Base-by-base conservation (phyloP, 805 yeast genomes). In the Barnettozyma vustinii region DNA sequence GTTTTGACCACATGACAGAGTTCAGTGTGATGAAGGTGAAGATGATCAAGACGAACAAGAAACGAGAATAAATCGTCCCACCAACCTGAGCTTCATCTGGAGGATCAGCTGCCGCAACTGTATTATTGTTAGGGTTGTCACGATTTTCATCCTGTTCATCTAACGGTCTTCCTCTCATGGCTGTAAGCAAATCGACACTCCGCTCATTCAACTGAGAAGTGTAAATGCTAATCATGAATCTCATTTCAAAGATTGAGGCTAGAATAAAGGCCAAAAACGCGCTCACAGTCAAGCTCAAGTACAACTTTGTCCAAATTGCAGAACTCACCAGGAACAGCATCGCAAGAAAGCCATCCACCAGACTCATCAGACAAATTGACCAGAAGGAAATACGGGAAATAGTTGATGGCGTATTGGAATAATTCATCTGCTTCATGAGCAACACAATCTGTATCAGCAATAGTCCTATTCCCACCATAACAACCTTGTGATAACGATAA, bases 381-480 rank as follows among this genome's bases (percentile, higher is more conserved):
- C 80, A 81, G 46, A 86, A 79, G 9, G 95, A 83, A 8, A 91
- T 75, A 46, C 83, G 76, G 4, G 91, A 81, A 27, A 87, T 75
- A 5, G 85, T 81, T 0, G 96, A 87, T 1, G 96, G 96, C 0
- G 96, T 87, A 55, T 76, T 79, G 3, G 87, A 76, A 30, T 71
- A 67, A 49, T 82, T 79, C 80, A 87, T 84, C 62, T 90, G 97
- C 9, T 61, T 62, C 64, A 81, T 62, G 36, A 76, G 63, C 39
- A 65, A 52, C 21, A 65, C 52, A 18, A 66, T 62, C 41, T 68
- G 68, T 2, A 60, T 23, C 45, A 66, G 58, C 18, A 61, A 58
- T 5, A 59, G 18, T 1, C 46, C 15, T 2, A 60, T 53, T 2
- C 60, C 60, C 8, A 42, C 16, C 1, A 60, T 50, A 1, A 56